Base-by-base conservation (phyloP, 495 filamentous ascomycete genomes). In the Xylaria telfairii region DNA sequence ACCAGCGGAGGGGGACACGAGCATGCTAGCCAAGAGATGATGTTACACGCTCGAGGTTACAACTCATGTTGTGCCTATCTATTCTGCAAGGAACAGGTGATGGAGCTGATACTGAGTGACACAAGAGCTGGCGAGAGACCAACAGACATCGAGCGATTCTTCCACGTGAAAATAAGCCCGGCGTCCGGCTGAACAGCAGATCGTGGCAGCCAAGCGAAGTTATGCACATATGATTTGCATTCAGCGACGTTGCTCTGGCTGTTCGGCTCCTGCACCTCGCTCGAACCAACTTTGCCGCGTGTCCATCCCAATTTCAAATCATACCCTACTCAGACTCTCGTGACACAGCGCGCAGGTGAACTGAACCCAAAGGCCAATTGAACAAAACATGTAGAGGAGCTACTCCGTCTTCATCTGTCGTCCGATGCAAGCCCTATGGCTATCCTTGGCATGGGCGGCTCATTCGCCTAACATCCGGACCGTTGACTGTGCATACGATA, bases 201-300 rank as follows among this genome's bases (percentile, higher is more conserved):
- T 26, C 37, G 19, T 63, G 41, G 44, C 44, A 49, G 62, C 62
- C 44, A 65, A 65, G 62, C 42, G 42, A 30, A 47, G 28, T 37
- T 13, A 42, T 65, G 62, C 62, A 65, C 37, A n/a, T 65, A 51
- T 65, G 44, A 51, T 65, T 65, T 39, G 62, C 62, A 65, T 49
- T 24, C 19, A 24, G 21, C 61, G 42, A 37, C 28, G 62, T 51
- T 51, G 24, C 62, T 28, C n/a, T 21, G 26, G 30, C 49, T n/a
- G 54, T 34, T 63, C 21, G 61, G 39, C 44, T 37, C 12, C 24
- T 62, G 59, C 59, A 42, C 59, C 34, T 42, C 37, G 39, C 62
- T 49, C 44, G 9, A 30, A 30, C 5, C 44, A 47, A 28, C 61
- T 44, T 47, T 64, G 61, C 42, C 39, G 17, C 4, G 24, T 30